Evolutionary conservation across 345 rosid genomes (phyloP), one percentile per base, ranked within the genome.

Genomic region (Citrus glauca): DNA sequence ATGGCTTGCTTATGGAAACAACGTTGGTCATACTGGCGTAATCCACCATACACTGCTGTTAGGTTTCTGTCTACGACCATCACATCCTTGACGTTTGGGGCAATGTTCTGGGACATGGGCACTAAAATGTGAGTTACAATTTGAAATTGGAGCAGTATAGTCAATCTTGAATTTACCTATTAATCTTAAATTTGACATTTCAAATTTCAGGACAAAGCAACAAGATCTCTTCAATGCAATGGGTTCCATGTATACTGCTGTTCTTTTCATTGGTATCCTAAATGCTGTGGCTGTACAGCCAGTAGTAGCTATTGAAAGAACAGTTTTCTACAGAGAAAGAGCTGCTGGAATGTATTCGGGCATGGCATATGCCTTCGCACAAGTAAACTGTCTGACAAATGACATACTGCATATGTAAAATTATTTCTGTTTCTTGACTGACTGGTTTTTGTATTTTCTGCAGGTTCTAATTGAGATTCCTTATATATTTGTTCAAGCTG

Each of bases 391-490:
- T 53, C 22, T 17, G 57, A 53, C 20, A 14, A 14, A 50, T 17
- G 56, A 17, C 20, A 53, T 53, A 17, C 7, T 53, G 2, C 8
- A 4, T 4, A 16, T 53, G 57, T 16, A 53, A 53, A 53, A 53
- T 53, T 53, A 22, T 45, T 10, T 50, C 22, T 53, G 57, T 53
- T 53, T 53, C 57, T 5, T 53, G 5, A 53, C 57, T 53, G 22
- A 53, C 17, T 6, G 20, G 20, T 16, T 53, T 53, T n/a, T 59
- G 27, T 59, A 59, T 60, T 73, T 53, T 71, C 25, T 84, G 84
- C 90, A 95, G 97, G 97, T 95, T 71, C 48, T 91, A 35, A 76
- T 81, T 8, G 91, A 93, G 80, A 74, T 92, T 75, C 98, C 98
- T 2, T 93, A 92, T n/a, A 83, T 92, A 9, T 72, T 95, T 4